Conservation (phyloP, 495 filamentous ascomycete genomes). For the Penicillium paxilli region DNA sequence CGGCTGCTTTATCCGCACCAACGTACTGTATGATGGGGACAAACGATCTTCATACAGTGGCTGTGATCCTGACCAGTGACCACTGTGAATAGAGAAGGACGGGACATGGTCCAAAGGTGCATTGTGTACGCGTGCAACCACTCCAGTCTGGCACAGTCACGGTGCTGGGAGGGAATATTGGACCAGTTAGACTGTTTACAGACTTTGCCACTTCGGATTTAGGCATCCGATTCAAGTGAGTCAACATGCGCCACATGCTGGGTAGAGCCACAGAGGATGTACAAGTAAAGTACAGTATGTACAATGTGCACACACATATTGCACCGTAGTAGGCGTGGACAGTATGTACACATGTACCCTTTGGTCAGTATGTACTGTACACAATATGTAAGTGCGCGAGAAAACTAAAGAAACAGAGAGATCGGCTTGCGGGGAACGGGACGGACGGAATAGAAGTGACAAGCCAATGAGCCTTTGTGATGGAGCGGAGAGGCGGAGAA, state of each 20-base stretch:
- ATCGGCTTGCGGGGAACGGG: slow-evolving; percentile 5
- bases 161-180: not conserved
- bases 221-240: not conserved
- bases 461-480: slow-evolving; percentile 9
- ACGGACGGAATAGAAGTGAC: slow-evolving; percentile 4
- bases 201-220: slow-evolving; percentile 16
- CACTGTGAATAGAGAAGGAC: too few relatives aligned
- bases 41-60: not conserved
- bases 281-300: too few relatives aligned
- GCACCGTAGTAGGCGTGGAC: too few relatives aligned
- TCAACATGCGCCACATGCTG: not conserved
- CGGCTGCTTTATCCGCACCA: not conserved
- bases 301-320: too few relatives aligned
- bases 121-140: not conserved
- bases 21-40: not conserved
- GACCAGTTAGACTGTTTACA: slow-evolving; percentile 15
- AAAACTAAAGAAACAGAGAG: not conserved
- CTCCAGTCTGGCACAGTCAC: too few relatives aligned
- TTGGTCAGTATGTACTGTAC: too few relatives aligned
- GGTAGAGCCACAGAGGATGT: not conserved
- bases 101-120: not conserved
- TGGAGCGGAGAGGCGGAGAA: slow-evolving; percentile 1
- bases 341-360: too few relatives aligned
- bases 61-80: not conserved
- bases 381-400: too few relatives aligned